phyloP scores from a whole-genome alignment of 176 grass and related monocot species.

The Eragrostis nindensis region DNA sequence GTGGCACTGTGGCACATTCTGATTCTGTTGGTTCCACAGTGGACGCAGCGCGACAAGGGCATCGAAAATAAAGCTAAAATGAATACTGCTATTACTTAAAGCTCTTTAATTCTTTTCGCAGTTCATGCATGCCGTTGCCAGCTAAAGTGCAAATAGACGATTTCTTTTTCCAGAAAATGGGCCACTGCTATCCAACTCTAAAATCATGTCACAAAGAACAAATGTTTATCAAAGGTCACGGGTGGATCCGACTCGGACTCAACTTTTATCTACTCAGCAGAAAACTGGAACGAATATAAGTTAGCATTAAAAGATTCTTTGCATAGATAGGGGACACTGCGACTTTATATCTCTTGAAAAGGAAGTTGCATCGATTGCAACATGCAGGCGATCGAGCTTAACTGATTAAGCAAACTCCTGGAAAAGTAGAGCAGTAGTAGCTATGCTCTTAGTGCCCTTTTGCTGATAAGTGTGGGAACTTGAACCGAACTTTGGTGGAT shows the following conservation, averaged over 20 bases:
- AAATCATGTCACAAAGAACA: constrained; percentile 24
- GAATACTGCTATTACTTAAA: not conserved
- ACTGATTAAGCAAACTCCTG: constrained; percentile 19
- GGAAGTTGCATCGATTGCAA: constrained; percentile 15
- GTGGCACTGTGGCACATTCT: not conserved
- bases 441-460: constrained; percentile 26
- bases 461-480: constrained; percentile 44
- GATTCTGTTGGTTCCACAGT: not conserved
- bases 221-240: not conserved
- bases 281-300: constrained; percentile 12
- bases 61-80: not conserved
- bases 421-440: too few species aligned
- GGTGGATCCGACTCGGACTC: constrained; percentile 53
- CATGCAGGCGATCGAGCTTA: not conserved
- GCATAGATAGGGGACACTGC: not conserved
- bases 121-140: not conserved
- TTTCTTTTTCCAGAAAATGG: constrained; percentile 18
- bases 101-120: not conserved
- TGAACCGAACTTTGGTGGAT: constrained; percentile 44
- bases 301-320: constrained; percentile 10
- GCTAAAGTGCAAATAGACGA: not conserved
- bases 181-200: constrained; percentile 25
- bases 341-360: constrained; percentile 34
- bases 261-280: constrained; percentile 38
- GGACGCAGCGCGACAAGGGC: too few species aligned